A percentile compares a stretch with the other conserved stretches of the same genome.
Conservation (phyloP, 306 rosid genomes). For the Pyrus pyrifolia region DNA sequence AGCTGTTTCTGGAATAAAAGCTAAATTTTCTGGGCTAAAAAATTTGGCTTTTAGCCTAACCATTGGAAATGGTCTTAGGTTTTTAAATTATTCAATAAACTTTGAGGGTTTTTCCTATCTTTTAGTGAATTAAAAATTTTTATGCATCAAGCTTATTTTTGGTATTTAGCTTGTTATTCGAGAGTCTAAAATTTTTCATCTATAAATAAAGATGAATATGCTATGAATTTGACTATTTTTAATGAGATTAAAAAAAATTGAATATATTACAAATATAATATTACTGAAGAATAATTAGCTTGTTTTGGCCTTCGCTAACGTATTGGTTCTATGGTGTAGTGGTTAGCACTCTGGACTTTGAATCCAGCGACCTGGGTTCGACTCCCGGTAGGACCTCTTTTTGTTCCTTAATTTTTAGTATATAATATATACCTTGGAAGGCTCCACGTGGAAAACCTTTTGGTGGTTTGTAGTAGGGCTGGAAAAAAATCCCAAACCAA, state of each 20-base stretch:
- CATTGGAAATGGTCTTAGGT: no score
- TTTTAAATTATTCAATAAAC: no score
- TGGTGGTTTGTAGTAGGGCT: no score
- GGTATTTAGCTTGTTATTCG: neutral
- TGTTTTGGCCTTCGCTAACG: fast-evolving
- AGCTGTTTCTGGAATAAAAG: no score
- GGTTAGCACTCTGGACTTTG: conserved; percentile 50
- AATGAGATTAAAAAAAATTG: neutral
- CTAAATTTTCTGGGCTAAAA: no score
- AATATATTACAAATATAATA: neutral
- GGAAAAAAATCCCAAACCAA: no score
- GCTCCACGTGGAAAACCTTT: neutral
- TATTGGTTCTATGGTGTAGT: conserved; percentile 42
- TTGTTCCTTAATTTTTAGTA: fast-evolving
- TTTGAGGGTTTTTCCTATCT: neutral
- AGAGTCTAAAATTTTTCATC: neutral
- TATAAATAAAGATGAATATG: no score
- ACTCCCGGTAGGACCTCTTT: conserved; percentile 43
- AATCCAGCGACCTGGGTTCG: conserved; percentile 23
- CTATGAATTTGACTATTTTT: neutral
- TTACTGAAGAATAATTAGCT: fast-evolving
- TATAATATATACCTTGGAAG: neutral
- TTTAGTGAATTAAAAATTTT: no score
- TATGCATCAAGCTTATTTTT: neutral
- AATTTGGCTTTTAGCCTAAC: no score